Percentiles rank a stretch among this genome's conserved stretches.
Conservation (phyloP, 805 yeast genomes). For the Metschnikowia peoriensis region DNA sequence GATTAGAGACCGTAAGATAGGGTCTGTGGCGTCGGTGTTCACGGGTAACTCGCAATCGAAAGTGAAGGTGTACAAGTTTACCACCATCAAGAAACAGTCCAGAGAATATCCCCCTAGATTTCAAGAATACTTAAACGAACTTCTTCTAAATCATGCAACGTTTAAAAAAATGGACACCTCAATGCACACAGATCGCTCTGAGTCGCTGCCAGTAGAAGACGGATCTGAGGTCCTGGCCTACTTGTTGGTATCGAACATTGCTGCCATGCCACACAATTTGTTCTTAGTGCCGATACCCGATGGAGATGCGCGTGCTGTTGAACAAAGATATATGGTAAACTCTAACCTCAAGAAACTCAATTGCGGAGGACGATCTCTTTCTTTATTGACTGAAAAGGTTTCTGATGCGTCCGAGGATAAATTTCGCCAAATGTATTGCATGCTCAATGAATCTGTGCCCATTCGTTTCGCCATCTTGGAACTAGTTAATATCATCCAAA, state of each 20-base stretch:
- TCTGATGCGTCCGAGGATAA: constrained; percentile 79
- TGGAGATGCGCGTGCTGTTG: constrained; percentile 52
- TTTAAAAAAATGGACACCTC: constrained; percentile 48
- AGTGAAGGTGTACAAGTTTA: constrained; percentile 55
- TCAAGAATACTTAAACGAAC: constrained; percentile 60
- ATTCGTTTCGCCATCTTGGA: constrained; percentile 68
- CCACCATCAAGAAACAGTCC: constrained; percentile 49
- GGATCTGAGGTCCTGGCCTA: constrained; percentile 25
- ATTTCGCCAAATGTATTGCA: constrained; percentile 70
- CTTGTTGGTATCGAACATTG: constrained; percentile 79
- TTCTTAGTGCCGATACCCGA: constrained; percentile 67
- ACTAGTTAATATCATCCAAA: constrained; percentile 71
- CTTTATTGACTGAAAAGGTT: constrained; percentile 62
- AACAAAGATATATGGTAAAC: constrained; percentile 65
- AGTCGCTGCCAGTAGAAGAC: constrained; percentile 1
- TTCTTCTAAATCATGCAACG: constrained; percentile 63
- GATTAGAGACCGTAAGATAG: constrained; percentile 70
- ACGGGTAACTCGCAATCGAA: constrained; percentile 78
- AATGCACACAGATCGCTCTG: background rate
- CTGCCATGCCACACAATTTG: constrained; percentile 72
- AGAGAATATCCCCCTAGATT: constrained; percentile 51
- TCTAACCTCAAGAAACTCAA: constrained; percentile 72
- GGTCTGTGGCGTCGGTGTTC: constrained; percentile 71
- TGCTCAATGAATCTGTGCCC: constrained; percentile 50
- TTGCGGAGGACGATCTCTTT: constrained; percentile 84